phyloP scores from a whole-genome alignment of 805 yeast genomes.

The Ogataea siamensis region DNA sequence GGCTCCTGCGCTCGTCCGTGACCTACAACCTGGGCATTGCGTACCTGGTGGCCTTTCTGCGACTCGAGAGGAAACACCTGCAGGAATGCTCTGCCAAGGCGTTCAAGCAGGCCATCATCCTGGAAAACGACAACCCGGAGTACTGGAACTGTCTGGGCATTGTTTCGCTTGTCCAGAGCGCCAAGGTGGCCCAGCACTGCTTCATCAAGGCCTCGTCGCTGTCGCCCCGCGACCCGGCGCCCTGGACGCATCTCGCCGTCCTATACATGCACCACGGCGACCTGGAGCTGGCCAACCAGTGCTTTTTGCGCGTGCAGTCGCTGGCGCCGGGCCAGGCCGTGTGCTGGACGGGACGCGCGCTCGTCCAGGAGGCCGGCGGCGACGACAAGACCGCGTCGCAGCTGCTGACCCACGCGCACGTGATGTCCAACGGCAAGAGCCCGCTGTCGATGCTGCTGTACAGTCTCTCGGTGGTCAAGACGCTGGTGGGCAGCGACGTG shows the following conservation, averaged over 20 bases:
- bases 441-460: conserved; percentile 69
- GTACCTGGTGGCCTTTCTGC: conserved; percentile 46
- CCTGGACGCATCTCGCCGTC: conserved; percentile 83
- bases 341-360: conserved; percentile 88
- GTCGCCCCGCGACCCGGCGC: conserved; percentile 60
- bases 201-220: conserved; percentile 77
- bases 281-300: conserved; percentile 65
- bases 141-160: conserved; percentile 86
- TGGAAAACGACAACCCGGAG: conserved; percentile 66
- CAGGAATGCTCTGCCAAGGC: conserved; percentile 54
- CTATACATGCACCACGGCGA: conserved; percentile 71
- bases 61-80: conserved; percentile 22
- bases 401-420: conserved; percentile 74
- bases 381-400: conserved; percentile 48
- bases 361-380: conserved; percentile 52
- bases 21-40: conserved; percentile 73
- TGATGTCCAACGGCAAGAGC: conserved; percentile 70
- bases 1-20: conserved; percentile 51
- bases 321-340: conserved; percentile 71
- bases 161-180: conserved; percentile 60
- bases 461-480: conserved; percentile 55
- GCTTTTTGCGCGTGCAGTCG: conserved; percentile 73
- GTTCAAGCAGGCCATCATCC: conserved; percentile 65
- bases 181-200: conserved; percentile 87
- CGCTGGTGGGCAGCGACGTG: conserved; percentile 37